Evolutionary conservation across 2,329 filamentous ascomycete genomes (phyloP).

Genomic region (Exophiala sp.): DNA sequence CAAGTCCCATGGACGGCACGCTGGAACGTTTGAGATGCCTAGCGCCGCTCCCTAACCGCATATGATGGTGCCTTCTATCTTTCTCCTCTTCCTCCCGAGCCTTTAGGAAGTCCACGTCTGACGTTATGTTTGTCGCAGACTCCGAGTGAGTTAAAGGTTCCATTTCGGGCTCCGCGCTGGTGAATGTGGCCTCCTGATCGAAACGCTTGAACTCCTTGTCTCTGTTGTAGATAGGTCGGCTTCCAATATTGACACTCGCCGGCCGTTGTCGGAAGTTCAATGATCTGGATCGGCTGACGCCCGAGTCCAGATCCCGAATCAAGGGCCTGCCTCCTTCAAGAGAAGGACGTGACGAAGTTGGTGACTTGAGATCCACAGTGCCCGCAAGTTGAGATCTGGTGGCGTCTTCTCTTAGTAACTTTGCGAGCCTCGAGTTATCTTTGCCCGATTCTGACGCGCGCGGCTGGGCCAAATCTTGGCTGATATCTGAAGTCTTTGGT

Average conservation of each 20-base stretch:
- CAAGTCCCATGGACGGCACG: slow-evolving; percentile 60
- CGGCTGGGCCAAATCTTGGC: slow-evolving; percentile 3
- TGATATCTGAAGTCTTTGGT: slow-evolving; percentile 42
- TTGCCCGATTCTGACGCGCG: slow-evolving; percentile 27
- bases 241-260: slow-evolving; percentile 74
- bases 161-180: slow-evolving; percentile 23
- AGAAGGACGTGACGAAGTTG: slow-evolving; percentile 59
- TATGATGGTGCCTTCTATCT: slow-evolving; percentile 51
- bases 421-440: slow-evolving; percentile 34
- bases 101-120: slow-evolving; percentile 76
- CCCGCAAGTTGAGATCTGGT: slow-evolving; percentile 19
- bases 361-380: slow-evolving; percentile 43
- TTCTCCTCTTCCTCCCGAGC: slow-evolving; percentile 63
- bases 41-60: slow-evolving; percentile 51
- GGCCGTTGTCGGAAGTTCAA: slow-evolving; percentile 65
- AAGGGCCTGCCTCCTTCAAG: slow-evolving; percentile 64
- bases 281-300: slow-evolving; percentile 55
- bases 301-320: slow-evolving; percentile 55
- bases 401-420: slow-evolving; percentile 30
- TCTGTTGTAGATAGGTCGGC: slow-evolving; percentile 73
- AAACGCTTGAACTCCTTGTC: slow-evolving; percentile 56
- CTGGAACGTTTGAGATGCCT: slow-evolving; percentile 64
- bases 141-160: slow-evolving; percentile 34
- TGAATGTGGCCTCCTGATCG: slow-evolving; percentile 21
- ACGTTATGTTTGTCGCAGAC: slow-evolving; percentile 63